A percentile compares a stretch with the other conserved stretches of the same genome.
These are phyloP conservation scores for Polymyxa betae DNA, from an alignment of 208 protist genomes.

Conservation along the genomic window DNA sequence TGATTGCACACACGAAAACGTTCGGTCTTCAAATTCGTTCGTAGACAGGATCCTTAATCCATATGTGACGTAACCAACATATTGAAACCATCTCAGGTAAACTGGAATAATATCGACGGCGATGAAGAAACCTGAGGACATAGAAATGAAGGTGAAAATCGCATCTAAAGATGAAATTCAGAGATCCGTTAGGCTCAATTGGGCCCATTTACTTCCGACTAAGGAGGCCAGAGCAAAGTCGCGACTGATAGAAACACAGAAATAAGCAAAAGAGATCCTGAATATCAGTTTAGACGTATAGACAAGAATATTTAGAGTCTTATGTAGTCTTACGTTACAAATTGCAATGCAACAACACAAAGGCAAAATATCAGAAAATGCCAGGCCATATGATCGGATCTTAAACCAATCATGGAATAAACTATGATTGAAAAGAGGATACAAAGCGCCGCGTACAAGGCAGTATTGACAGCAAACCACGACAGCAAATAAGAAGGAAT, in stretches of 20 bases:
- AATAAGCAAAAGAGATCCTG: constrained; percentile 10
- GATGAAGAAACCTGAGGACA: constrained; percentile 46
- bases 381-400: not conserved
- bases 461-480: not conserved
- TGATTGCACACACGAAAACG: not conserved
- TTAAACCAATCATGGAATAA: not conserved
- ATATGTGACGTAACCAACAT: constrained; percentile 21
- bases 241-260: constrained; percentile 23
- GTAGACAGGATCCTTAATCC: not conserved
- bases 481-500: not conserved
- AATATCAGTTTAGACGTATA: not conserved
- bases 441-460: not conserved
- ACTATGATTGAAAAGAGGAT: not conserved
- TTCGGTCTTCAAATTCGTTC: not conserved
- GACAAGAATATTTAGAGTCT: not conserved
- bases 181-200: not conserved
- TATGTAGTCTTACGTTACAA: not conserved
- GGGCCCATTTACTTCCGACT: not conserved
- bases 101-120: constrained; percentile 23
- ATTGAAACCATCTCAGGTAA: not conserved
- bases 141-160: constrained; percentile 26
- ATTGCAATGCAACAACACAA: not conserved
- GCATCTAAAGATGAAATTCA: not conserved
- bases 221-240: not conserved
- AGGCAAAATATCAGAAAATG: not conserved